Evolutionary conservation across 257 asterid species (phyloP).

Genomic region (Nyctanthes arbortristis): DNA sequence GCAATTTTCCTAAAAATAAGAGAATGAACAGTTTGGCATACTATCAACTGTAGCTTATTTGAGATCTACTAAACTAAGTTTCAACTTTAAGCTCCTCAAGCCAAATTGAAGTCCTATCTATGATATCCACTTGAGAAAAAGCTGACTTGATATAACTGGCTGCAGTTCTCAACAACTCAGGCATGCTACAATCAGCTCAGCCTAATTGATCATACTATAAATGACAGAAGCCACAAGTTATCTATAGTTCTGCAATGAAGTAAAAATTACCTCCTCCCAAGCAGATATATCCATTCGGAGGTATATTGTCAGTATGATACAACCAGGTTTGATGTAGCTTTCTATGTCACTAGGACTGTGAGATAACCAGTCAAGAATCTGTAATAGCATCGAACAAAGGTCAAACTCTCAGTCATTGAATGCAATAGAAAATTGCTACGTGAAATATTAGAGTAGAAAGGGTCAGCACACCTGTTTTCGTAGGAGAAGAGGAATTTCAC

Average conservation of each 20-base stretch:
- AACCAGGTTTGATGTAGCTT: constrained; percentile 95
- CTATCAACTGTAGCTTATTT: background rate
- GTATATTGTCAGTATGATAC: constrained; percentile 78
- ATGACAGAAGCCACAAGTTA: constrained; percentile 10
- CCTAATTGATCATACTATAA: background rate
- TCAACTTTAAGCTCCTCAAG: background rate
- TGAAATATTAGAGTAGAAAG: constrained; percentile 16
- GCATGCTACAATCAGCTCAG: constrained; percentile 13
- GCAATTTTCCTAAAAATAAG: background rate
- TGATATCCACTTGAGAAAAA: constrained; percentile 6
- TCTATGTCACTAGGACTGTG: constrained; percentile 91
- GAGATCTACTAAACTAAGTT: background rate
- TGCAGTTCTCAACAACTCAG: background rate
- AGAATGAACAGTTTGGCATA: background rate
- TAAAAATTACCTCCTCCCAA: constrained; percentile 75
- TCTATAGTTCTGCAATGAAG: constrained; percentile 4
- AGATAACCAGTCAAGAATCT: constrained; percentile 95
- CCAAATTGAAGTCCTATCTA: constrained; percentile 6
- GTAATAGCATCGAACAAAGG: constrained; percentile 31
- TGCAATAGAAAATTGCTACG: constrained; percentile 18
- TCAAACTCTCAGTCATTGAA: constrained; percentile 15
- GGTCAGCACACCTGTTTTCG: constrained; percentile 68
- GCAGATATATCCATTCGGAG: constrained; percentile 66
- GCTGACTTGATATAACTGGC: background rate
- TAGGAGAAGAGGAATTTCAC: constrained; percentile 63